These are phyloP conservation scores for Novymonas esmeraldas DNA, from an alignment of 208 protist genomes.

Conservation along the genomic window DNA sequence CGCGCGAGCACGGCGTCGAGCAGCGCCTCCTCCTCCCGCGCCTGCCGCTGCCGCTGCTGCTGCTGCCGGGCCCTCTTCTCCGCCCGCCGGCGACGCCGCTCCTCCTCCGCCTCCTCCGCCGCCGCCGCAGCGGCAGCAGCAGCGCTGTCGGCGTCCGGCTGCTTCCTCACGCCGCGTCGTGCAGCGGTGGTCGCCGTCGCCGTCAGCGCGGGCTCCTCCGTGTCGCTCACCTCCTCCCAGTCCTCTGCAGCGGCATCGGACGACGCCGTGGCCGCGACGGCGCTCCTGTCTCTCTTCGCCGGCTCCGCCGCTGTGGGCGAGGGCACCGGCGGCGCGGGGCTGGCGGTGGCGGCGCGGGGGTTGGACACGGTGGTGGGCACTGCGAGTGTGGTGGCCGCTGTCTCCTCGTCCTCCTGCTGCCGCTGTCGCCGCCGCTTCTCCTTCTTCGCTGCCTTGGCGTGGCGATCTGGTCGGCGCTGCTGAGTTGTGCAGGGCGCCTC, in stretches of 20 bases:
- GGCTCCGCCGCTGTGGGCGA: not conserved
- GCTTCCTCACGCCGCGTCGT: not conserved
- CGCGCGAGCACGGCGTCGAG: slow-evolving; percentile 62
- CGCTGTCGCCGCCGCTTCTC: slow-evolving; percentile 31
- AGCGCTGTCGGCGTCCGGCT: not conserved
- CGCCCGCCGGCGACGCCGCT: slow-evolving; percentile 32
- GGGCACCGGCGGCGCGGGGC: not conserved
- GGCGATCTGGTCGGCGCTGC: slow-evolving; percentile 8
- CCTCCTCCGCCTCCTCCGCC: slow-evolving; percentile 20
- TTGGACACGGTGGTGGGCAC: not conserved
- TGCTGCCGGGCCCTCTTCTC: slow-evolving; percentile 38
- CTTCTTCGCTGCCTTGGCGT: too few relatives aligned
- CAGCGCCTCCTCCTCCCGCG: slow-evolving; percentile 74
- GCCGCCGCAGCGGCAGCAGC: slow-evolving; percentile 1
- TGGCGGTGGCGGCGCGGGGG: not conserved
- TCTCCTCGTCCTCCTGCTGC: slow-evolving; percentile 14
- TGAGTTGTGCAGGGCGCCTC: slow-evolving; percentile 35
- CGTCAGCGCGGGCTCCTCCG: slow-evolving; percentile 2
- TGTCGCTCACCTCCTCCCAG: slow-evolving; percentile 31
- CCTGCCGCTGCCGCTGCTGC: slow-evolving; percentile 44
- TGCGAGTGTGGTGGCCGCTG: not conserved
- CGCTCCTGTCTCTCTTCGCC: not conserved
- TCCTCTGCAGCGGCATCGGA: slow-evolving; percentile 5
- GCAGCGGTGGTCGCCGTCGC: not conserved
- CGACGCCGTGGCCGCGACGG: not conserved